These are phyloP conservation scores for Arctium minus DNA, from an alignment of 129 eudicot genomes.

Conservation along the genomic window DNA sequence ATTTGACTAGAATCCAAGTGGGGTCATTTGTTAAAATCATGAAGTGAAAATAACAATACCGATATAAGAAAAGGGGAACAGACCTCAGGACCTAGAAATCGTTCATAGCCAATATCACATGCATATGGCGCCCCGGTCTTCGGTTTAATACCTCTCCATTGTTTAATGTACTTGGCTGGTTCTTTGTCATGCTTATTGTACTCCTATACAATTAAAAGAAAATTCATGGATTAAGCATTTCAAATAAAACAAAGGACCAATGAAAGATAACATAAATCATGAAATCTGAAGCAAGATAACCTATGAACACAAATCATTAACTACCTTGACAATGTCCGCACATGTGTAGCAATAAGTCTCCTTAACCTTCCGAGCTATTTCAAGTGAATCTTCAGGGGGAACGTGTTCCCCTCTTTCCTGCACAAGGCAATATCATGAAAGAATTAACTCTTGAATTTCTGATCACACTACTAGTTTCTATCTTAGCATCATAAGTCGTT, in stretches of 20 bases:
- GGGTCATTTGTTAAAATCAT: background rate
- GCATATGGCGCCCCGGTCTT: slow-evolving; percentile 96
- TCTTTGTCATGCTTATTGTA: slow-evolving; percentile 97
- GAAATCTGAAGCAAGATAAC: background rate
- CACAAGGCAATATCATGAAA: slow-evolving; percentile 21
- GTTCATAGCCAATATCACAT: slow-evolving; percentile 96
- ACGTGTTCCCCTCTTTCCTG: slow-evolving; percentile 98
- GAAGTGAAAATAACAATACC: background rate
- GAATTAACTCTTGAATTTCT: background rate
- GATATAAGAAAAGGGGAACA: slow-evolving; percentile 13
- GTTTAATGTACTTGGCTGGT: slow-evolving; percentile 85
- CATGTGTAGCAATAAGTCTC: slow-evolving; percentile 96
- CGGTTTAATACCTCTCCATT: slow-evolving; percentile 94
- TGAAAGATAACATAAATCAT: background rate
- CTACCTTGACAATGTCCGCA: slow-evolving; percentile 96
- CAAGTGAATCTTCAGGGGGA: slow-evolving; percentile 96
- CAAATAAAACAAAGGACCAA: background rate
- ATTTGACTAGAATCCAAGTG: background rate
- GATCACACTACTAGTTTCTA: background rate
- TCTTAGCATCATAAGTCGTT: too few relatives aligned
- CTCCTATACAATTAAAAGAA: slow-evolving; percentile 54
- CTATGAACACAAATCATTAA: background rate
- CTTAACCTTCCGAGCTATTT: slow-evolving; percentile 91
- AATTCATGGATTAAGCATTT: background rate
- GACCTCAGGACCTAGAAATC: slow-evolving; percentile 99